Evolutionary conservation across 352 stramenopile species (phyloP), one percentile per base, ranked within the genome.

Genomic region (Globisporangium canariense): DNA sequence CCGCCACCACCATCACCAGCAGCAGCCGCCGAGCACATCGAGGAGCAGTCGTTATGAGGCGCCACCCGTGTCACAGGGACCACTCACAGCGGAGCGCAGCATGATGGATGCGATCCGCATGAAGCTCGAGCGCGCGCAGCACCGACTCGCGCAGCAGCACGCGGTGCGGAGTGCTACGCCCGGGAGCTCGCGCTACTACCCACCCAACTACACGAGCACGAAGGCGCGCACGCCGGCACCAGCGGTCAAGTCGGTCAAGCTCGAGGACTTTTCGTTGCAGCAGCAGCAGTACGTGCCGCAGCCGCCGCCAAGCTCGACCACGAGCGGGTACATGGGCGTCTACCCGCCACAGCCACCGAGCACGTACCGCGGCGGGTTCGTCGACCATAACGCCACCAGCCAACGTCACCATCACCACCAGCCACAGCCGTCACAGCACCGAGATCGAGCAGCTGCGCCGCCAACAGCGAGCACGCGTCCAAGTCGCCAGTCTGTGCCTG

Each of bases 51-150:
- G 36, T 22, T 34, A 25, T 50, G 34, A 50, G 20, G 40, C 38
- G 41, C 11, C 41, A 10, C 18, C 51, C 18, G 18, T 28, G 16
- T 16, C 60, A 6, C n/a, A 14, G 9, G 60, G 60, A 3, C 56
- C 58, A 20, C 50, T 69, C 61, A 77, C 79, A n/a, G 75, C 67
- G 16, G 82, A 91, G 68, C 82, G 82, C 58, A 73, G 66, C 36
- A 87, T 87, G 79, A 88, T 91, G 77, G 77, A 88, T 40, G 69
- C 85, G 64, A 91, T 91, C 67, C 82, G 80, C 49, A 75, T 67
- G 40, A 91, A 89, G 66, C 75, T 91, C 22, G 82, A 91, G 65
- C 71, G 72, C 18, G 73, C 82, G 20, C 78, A 89, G 67, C 76
- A 70, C 11, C 76, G 78, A 3, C 73, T 91, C 43, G 78, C 74